Evolutionary conservation across 306 rosid species (phyloP).

Genomic region (Trifolium fragiferum): DNA sequence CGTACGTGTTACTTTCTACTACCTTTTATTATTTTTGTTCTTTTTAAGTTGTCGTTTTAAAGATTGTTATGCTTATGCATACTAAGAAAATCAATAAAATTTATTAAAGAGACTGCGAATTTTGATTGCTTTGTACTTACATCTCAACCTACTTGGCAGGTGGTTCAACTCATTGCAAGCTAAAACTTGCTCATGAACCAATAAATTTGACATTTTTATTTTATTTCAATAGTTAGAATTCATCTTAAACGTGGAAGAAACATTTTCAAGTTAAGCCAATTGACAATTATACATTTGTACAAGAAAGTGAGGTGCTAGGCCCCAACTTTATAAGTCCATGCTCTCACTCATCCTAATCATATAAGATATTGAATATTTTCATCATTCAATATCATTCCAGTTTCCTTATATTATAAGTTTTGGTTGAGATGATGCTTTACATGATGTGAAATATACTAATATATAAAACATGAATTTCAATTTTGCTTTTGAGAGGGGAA

Average conservation of each 20-base stretch:
- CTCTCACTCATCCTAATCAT: constrained; percentile 22
- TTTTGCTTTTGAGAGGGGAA: not conserved
- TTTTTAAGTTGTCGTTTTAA: no score
- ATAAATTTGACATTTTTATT: not conserved
- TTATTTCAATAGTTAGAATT: not conserved
- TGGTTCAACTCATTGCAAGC: constrained; percentile 3
- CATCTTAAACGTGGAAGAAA: not conserved
- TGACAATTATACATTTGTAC: not conserved
- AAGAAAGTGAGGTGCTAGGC: not conserved
- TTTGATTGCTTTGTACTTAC: constrained; percentile 1
- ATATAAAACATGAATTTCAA: not conserved
- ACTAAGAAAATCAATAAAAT: no score
- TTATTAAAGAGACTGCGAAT: constrained; percentile 1
- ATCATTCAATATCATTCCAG: not conserved
- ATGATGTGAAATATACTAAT: not conserved
- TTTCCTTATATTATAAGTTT: constrained; percentile 1
- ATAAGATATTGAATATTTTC: not conserved
- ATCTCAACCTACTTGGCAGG: constrained; percentile 1
- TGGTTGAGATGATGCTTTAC: not conserved
- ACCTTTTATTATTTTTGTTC: no score
- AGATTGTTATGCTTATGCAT: no score
- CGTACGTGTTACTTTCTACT: not conserved
- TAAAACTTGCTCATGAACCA: not conserved
- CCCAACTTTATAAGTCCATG: not conserved
- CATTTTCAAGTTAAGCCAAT: not conserved